These are phyloP conservation scores for Taphrina wiesneri DNA, from an alignment of 1,139 yeast species.

Conservation along the genomic window DNA sequence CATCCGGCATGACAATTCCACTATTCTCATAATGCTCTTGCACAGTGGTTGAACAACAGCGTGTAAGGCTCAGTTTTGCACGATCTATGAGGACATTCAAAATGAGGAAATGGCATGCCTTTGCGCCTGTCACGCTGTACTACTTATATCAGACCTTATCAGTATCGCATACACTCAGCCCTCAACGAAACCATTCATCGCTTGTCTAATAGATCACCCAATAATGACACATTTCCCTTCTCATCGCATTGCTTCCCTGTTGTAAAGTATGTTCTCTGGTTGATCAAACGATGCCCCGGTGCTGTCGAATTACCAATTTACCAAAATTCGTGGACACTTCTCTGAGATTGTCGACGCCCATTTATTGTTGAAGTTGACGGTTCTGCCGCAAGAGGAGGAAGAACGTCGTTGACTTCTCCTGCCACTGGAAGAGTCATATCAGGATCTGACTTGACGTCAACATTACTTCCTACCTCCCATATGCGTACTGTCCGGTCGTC, in stretches of 20 bases:
- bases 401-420: not conserved
- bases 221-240: not conserved
- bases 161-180: not conserved
- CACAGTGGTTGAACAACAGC: not conserved
- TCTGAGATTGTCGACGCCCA: not conserved
- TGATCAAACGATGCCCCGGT: not conserved
- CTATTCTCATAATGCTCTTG: not conserved
- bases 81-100: too few species aligned
- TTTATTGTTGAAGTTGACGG: not conserved
- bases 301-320: not conserved
- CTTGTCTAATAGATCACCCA: not conserved
- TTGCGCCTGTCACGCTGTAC: not conserved
- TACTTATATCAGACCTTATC: not conserved
- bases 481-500: slow-evolving; percentile 60
- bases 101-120: not conserved
- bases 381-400: not conserved
- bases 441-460: not conserved
- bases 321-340: not conserved
- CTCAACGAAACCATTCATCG: not conserved
- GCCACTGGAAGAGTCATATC: too few species aligned
- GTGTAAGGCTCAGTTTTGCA: not conserved
- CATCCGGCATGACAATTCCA: too few species aligned
- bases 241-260: not conserved
- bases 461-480: slow-evolving; percentile 11
- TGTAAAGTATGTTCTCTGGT: not conserved